These are phyloP conservation scores for Lagenidium sp. DNA, from an alignment of 352 stramenopile genomes.

Conservation along the genomic window DNA sequence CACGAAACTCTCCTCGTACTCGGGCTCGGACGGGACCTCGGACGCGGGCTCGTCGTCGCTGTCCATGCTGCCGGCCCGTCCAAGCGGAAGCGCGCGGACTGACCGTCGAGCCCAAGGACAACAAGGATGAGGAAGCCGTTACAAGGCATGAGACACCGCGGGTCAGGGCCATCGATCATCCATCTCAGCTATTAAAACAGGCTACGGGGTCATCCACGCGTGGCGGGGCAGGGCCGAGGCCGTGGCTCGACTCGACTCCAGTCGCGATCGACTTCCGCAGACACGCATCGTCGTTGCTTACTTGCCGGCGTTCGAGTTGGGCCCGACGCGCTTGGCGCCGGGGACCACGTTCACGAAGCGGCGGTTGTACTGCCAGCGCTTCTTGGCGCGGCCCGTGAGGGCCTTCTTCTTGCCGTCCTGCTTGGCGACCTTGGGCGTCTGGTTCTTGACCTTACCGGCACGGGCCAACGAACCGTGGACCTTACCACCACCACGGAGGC, in stretches of 20 bases:
- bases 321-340: conserved; percentile 95
- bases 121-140: too few species aligned
- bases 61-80: too few species aligned
- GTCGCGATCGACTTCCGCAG: too few species aligned
- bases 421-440: conserved; percentile 99
- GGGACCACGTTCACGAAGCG: conserved; percentile 99
- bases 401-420: conserved; percentile 98
- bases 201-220: too few species aligned
- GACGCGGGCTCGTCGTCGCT: conserved; percentile 65
- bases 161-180: too few species aligned
- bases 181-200: too few species aligned
- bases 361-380: conserved; percentile 99
- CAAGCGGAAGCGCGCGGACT: too few species aligned
- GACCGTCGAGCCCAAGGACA: too few species aligned
- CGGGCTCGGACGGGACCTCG: conserved; percentile 51
- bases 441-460: conserved; percentile 99
- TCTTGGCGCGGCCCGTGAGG: conserved; percentile 97
- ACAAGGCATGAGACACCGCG: too few species aligned
- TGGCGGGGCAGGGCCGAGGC: too few species aligned
- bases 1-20: conserved; percentile 32
- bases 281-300: too few species aligned
- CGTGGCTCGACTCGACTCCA: too few species aligned
- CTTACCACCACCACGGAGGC: conserved; percentile 94
- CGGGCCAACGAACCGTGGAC: conserved; percentile 99
- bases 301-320: conserved; percentile 98